Conservation (phyloP, 2,329 filamentous ascomycete species). For the Ceratocystis cubensis region DNA sequence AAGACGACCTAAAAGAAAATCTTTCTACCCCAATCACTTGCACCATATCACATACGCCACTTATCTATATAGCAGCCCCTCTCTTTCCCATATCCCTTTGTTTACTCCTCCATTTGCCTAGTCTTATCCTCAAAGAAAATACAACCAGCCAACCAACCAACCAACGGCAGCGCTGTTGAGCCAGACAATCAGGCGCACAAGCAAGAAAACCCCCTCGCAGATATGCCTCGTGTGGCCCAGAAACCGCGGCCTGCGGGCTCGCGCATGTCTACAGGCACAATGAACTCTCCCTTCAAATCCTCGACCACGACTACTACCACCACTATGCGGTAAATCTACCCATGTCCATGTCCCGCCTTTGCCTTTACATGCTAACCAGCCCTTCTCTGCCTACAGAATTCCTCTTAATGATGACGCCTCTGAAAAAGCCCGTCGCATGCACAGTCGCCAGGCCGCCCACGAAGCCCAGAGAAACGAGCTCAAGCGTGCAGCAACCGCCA, state of each 20-base stretch:
- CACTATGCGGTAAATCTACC: conserved; percentile 24
- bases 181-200: not conserved
- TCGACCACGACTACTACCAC: conserved; percentile 30
- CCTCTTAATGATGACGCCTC: conserved; percentile 90
- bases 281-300: conserved; percentile 44
- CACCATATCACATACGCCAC: too few relatives aligned
- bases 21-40: too few relatives aligned
- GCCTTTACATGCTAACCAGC: not conserved
- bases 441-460: conserved; percentile 76
- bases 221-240: conserved; percentile 48
- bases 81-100: too few relatives aligned
- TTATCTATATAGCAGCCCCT: too few relatives aligned
- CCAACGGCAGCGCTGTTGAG: too few relatives aligned
- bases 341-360: not conserved
- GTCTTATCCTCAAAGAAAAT: too few relatives aligned
- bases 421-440: conserved; percentile 78
- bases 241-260: conserved; percentile 38
- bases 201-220: conserved; percentile 22
- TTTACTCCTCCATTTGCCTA: too few relatives aligned
- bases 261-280: conserved; percentile 37
- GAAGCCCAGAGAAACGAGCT: conserved; percentile 88
- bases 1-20: too few relatives aligned
- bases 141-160: too few relatives aligned
- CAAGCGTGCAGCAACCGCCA: conserved; percentile 59
- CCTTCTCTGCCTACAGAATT: conserved; percentile 35